Base-by-base conservation (phyloP, 495 filamentous ascomycete genomes). In the Barbatosphaeria neglecta region DNA sequence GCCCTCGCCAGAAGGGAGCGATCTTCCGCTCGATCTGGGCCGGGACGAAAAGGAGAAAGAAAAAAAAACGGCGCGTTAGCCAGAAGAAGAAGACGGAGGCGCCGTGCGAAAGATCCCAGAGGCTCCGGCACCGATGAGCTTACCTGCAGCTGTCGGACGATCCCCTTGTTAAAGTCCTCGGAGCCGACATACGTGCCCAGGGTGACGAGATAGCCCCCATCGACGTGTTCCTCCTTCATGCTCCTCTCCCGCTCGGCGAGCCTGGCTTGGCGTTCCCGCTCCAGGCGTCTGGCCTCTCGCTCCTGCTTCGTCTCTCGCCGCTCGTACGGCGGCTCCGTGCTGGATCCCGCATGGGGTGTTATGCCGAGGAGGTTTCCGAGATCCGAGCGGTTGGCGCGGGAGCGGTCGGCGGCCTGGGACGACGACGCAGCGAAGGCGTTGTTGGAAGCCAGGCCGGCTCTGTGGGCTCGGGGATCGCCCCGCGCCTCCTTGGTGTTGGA, bases 181-280 rank as follows among this genome's bases (percentile, higher is more conserved):
- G 80, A 70, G 3, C 90, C 86, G 6, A 84, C 89, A 58, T 98
- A 98, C 33, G 88, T 83, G 20, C 92, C 92, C 62, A 95, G 81
- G 0, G 92, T 98, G 33, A 97, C 92, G 23, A 97, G 66, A 67
- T 84, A 97, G 23, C 92, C 92, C 24, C 92, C 92, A 69, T 97
- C 92, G 23, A 95, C 84, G 63, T 87, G 78, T 55, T 97, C 92
- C 53, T 96, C 90, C 52, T 74, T 83, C 70, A 97, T 84, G 61
- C 92, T 98, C 59, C 86, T 75, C 65, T 95, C 90, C 22, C 90
- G 75, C 60, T 98, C 92, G 60, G 84, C 87, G 39, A 80, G 50
- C 33, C 92, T 72, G 16, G 75, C 76, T 3, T 68, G 63, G 22
- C 85, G 76, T 63, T 97, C 92, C 61, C 79, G 83, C 64, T 95